Conservation (phyloP, 2,329 filamentous ascomycete genomes). For the Talaromyces islandicus region DNA sequence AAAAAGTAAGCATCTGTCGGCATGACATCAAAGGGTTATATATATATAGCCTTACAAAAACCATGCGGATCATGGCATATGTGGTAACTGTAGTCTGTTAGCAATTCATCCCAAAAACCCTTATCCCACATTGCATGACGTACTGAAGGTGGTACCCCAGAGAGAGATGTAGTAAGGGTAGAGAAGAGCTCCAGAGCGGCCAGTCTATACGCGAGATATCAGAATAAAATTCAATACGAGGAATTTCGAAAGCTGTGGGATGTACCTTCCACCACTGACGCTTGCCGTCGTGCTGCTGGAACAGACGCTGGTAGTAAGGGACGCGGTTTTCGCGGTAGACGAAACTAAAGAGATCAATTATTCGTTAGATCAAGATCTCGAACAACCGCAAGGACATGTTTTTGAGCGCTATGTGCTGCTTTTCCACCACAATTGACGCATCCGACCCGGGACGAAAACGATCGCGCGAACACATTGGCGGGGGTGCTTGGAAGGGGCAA, state of each 20-base stretch:
- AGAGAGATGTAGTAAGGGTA: constrained; percentile 55
- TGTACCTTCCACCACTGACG: constrained; percentile 64
- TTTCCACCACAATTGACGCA: neutral
- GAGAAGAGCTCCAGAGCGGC: constrained; percentile 52
- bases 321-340: constrained; percentile 63
- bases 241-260: constrained; percentile 14
- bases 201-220: constrained; percentile 35
- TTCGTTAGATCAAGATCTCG: neutral
- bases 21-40: constrained; percentile 18
- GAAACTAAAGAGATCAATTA: constrained; percentile 29
- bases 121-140: constrained; percentile 19
- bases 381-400: neutral
- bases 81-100: constrained; percentile 21
- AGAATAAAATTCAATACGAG: constrained; percentile 11
- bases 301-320: constrained; percentile 60
- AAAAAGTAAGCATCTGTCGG: constrained; percentile 15
- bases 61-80: constrained; percentile 40
- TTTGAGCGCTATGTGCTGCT: neutral
- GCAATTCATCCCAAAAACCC: neutral
- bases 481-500: constrained; percentile 4
- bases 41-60: constrained; percentile 31
- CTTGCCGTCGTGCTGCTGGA: constrained; percentile 61
- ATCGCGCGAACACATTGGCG: neutral
- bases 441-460: neutral
- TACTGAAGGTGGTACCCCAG: constrained; percentile 45